Conservation (phyloP, 768 basidiomycete species). For the Lactarius tabidus region DNA sequence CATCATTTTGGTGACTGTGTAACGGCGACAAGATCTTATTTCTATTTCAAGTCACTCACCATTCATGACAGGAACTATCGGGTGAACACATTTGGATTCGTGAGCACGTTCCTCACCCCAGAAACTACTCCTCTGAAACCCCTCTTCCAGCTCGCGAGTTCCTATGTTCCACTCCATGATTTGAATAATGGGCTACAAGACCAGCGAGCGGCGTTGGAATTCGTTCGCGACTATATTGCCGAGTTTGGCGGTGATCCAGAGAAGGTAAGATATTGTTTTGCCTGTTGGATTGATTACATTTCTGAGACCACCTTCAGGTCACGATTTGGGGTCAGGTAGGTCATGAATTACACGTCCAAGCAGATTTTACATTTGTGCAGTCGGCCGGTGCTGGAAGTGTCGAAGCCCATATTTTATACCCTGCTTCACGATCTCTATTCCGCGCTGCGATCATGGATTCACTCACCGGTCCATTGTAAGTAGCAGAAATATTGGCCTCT, state of each 20-base stretch:
- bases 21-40: neutral
- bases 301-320: conserved; percentile 33
- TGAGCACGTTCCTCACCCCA: conserved; percentile 22
- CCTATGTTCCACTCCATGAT: conserved; percentile 40
- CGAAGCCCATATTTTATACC: conserved; percentile 42
- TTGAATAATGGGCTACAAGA: conserved; percentile 41
- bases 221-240: conserved; percentile 59
- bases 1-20: conserved; percentile 56
- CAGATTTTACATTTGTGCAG: conserved; percentile 27
- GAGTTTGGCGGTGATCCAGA: conserved; percentile 40
- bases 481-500: neutral
- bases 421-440: conserved; percentile 36
- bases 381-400: conserved; percentile 50
- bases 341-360: neutral
- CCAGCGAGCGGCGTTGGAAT: conserved; percentile 52
- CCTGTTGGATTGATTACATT: neutral
- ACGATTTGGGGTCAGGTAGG: conserved; percentile 51
- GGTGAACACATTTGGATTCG: conserved; percentile 53
- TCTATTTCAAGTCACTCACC: neutral
- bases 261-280: conserved; percentile 37
- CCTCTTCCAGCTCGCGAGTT: conserved; percentile 40
- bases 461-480: conserved; percentile 48
- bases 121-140: neutral
- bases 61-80: conserved; percentile 45
- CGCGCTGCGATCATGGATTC: conserved; percentile 51